phyloP scores from a whole-genome alignment of 2,329 filamentous ascomycete genomes.

The Colletotrichum australisinense region DNA sequence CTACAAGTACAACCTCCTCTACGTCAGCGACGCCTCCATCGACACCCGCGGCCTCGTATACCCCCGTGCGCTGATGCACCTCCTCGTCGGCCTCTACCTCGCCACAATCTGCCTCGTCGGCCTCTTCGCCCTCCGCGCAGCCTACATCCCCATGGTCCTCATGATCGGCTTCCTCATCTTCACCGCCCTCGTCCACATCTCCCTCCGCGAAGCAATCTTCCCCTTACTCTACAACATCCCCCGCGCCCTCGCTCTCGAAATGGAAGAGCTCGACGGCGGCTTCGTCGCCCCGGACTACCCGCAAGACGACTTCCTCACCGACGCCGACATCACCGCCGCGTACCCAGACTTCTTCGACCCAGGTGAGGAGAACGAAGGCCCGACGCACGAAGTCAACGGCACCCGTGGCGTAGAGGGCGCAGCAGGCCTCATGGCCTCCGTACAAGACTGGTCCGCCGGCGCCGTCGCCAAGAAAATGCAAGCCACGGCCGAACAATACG shows the following conservation, averaged over 20 bases:
- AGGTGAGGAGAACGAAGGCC: constrained; percentile 40
- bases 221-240: constrained; percentile 85
- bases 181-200: constrained; percentile 80
- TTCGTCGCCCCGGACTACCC: neutral
- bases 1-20: constrained; percentile 91
- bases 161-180: constrained; percentile 83
- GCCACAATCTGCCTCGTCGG: constrained; percentile 86
- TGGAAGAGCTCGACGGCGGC: constrained; percentile 52
- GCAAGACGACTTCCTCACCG: constrained; percentile 27
- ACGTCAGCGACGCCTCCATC: constrained; percentile 83
- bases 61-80: constrained; percentile 86
- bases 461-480: constrained; percentile 51
- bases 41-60: constrained; percentile 92
- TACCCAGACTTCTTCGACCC: constrained; percentile 34
- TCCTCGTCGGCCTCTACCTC: constrained; percentile 86
- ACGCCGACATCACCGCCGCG: constrained; percentile 18
- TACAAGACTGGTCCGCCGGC: constrained; percentile 48
- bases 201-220: constrained; percentile 77
- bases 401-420: constrained; percentile 52
- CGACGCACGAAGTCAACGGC: constrained; percentile 39
- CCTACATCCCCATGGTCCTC: constrained; percentile 76
- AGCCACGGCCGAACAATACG: constrained; percentile 40
- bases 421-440: constrained; percentile 44
- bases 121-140: constrained; percentile 78
- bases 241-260: constrained; percentile 71